These are phyloP conservation scores for Nitzschia sp. DNA, from an alignment of 108 stramenopile species.

Conservation along the genomic window DNA sequence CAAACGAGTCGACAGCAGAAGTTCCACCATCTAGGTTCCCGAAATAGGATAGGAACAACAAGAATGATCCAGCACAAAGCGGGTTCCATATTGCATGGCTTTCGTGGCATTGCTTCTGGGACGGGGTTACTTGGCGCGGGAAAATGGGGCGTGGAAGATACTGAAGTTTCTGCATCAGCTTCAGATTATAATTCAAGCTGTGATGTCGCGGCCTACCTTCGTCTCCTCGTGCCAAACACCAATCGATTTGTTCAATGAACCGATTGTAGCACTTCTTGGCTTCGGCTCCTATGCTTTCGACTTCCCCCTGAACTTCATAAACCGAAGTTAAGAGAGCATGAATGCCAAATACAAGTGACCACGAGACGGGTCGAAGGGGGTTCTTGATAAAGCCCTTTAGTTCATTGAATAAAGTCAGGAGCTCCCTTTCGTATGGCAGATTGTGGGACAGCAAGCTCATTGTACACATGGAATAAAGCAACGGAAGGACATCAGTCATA, in stretches of 20 bases:
- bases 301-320: slow-evolving; percentile 24
- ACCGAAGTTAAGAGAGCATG: slow-evolving; percentile 53
- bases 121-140: no score
- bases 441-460: slow-evolving; percentile 33
- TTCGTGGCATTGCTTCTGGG: no score
- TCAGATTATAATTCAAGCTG: no score
- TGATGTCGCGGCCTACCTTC: no score
- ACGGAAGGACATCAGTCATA: slow-evolving; percentile 48
- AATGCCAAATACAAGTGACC: slow-evolving; percentile 46
- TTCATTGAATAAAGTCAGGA: slow-evolving; percentile 30
- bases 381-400: slow-evolving; percentile 34
- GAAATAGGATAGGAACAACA: slow-evolving; percentile 36
- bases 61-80: slow-evolving; percentile 43
- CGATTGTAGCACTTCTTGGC: slow-evolving; percentile 26
- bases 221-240: no score
- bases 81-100: slow-evolving; percentile 48
- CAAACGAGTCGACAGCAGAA: slow-evolving; percentile 37
- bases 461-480: slow-evolving; percentile 27
- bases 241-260: slow-evolving; percentile 31
- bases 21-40: slow-evolving; percentile 44
- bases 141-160: no score
- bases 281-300: slow-evolving; percentile 2
- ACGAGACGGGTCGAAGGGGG: slow-evolving; percentile 38
- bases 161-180: no score
- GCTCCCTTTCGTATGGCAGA: slow-evolving; percentile 28